Base-by-base conservation (phyloP, 2,329 filamentous ascomycete genomes). In the Ambrosiella xylebori region DNA sequence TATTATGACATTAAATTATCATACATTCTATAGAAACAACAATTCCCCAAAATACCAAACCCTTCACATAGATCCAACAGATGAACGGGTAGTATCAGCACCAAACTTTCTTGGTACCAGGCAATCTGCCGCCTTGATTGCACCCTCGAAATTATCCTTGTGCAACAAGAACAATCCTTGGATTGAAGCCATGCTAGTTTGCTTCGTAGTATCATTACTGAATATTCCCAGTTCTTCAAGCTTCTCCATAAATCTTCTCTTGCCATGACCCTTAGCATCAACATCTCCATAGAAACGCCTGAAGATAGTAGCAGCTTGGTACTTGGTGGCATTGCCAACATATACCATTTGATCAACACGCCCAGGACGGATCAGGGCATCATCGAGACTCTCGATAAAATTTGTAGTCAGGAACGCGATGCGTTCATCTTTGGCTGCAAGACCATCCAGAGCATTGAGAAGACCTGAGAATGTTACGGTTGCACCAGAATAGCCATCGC, bases 151-250 rank as follows among this genome's bases (percentile, higher is more conserved):
- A 64, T 95, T 79, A 62, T 84, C 86, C 72, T 98, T 98, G 71
- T 97, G 94, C 69, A 94, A 95, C 68, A 97, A 70, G 69, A 98
- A 98, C 50, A 98, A 71, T 0, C 93, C 93, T 70, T 98, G 93
- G 37, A 98, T 81, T 19, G 89, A 88, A 36, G 93, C 93, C 3
- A 91, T 90, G 68, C 90, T 97, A 13, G 88, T 86, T 59, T 73
- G 73, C 52, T 74, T 73, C 45, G 72, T 69, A 3, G 71, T 74
- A 35, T 57, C 60, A 2, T 78, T 74, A 15, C 81, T 78, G 57
- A 94, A 80, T 35, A 96, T 70, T 0, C 85, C 84, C 13, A 93
- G 73, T 54, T 82, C 76, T 50, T 81, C 77, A 11, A 95, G 77
- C 61, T 79, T 80, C 19, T 75, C 67, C 62, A 97, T 70, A 71